These are phyloP conservation scores for Aspergillus taichungensis DNA, from an alignment of 495 filamentous ascomycete species.

Conservation along the genomic window DNA sequence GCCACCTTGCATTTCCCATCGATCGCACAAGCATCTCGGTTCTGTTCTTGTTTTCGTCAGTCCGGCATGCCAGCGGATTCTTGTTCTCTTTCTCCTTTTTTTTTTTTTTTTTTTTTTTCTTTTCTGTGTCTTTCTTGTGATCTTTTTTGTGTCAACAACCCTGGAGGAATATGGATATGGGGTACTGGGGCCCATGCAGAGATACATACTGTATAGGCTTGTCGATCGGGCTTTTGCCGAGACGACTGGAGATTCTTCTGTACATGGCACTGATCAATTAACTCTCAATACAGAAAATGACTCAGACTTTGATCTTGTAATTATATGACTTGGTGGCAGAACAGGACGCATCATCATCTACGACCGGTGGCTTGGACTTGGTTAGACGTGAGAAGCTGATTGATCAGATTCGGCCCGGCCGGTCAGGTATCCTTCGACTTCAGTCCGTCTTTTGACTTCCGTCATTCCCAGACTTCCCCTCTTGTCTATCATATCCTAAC, in stretches of 20 bases:
- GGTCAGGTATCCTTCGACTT: too few relatives aligned
- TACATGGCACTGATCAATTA: background rate
- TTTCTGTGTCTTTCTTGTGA: background rate
- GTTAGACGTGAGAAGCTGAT: too few relatives aligned
- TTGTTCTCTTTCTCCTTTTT: background rate
- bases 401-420: too few relatives aligned
- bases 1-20: background rate
- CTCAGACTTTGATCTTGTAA: background rate
- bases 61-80: background rate
- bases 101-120: background rate
- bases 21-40: slow-evolving; percentile 6
- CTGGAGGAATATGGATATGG: background rate
- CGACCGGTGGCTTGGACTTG: too few relatives aligned
- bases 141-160: background rate
- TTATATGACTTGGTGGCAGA: background rate
- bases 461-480: too few relatives aligned
- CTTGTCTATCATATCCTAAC: too few relatives aligned
- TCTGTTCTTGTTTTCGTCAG: background rate
- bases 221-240: background rate
- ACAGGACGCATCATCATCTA: background rate
- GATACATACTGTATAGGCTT: slow-evolving; percentile 3
- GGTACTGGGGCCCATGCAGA: too few relatives aligned
- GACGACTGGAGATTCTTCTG: background rate
- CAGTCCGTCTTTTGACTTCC: too few relatives aligned
- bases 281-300: background rate